Percentiles rank a stretch among this genome's conserved stretches.
Conservation (phyloP, 2,329 filamentous ascomycete species). For the Aspergillus transmontanensis region DNA sequence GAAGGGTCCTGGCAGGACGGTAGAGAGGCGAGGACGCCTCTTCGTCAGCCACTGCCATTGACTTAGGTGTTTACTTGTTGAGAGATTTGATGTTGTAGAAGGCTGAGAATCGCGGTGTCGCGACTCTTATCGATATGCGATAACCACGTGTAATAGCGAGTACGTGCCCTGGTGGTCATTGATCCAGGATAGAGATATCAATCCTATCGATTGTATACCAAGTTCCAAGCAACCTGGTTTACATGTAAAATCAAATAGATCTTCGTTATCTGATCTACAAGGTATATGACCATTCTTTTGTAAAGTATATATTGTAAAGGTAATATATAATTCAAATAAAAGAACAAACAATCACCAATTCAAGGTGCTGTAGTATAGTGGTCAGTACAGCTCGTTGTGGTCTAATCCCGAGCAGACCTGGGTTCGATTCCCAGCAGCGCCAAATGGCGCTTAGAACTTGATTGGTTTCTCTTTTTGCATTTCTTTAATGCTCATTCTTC, state of each 20-base stretch:
- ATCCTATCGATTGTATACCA: not conserved
- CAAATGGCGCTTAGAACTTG: conserved; percentile 18
- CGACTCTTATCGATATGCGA: conserved; percentile 1
- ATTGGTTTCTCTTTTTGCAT: conserved; percentile 8
- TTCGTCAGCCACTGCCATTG: conserved; percentile 24
- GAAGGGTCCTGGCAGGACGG: conserved; percentile 58
- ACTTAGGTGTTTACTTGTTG: not conserved
- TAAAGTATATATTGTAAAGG: fast-evolving
- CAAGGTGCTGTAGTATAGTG: conserved; percentile 30
- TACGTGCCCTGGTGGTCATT: not conserved
- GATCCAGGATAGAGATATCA: not conserved
- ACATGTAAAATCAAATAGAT: not conserved
- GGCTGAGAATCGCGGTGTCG: not conserved
- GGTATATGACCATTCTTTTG: not conserved
- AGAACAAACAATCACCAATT: conserved; percentile 5
- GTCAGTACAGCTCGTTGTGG: conserved; percentile 27
- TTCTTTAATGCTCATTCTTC: not conserved
- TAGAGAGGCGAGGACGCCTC: conserved; percentile 41
- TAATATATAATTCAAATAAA: not conserved
- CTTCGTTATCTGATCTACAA: not conserved
- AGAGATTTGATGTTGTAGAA: not conserved
- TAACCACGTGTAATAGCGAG: not conserved
- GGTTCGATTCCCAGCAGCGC: conserved; percentile 29
- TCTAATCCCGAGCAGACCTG: conserved; percentile 25
- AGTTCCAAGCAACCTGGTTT: not conserved